Conservation (phyloP, 2,329 filamentous ascomycete genomes). For the Alternaria gansuensis region DNA sequence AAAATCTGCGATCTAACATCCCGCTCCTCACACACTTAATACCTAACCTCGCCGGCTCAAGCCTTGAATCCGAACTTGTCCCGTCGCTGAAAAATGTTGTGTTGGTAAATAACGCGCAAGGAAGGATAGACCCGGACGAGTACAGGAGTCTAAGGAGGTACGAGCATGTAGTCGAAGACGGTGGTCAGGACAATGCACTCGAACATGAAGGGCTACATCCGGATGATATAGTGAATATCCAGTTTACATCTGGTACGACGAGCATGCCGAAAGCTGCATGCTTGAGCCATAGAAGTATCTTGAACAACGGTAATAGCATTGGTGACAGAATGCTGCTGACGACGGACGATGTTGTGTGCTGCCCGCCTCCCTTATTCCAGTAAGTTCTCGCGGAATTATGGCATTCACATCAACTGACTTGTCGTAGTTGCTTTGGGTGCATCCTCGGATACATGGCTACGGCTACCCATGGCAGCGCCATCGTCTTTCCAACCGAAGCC, state of each 20-base stretch:
- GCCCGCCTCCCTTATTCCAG: conserved; percentile 66
- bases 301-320: conserved; percentile 91
- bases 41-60: conserved; percentile 56
- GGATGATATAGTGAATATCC: conserved; percentile 86
- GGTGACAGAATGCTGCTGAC: conserved; percentile 84
- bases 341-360: conserved; percentile 72
- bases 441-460: conserved; percentile 97
- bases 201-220: conserved; percentile 61
- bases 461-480: conserved; percentile 80
- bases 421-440: conserved; percentile 77
- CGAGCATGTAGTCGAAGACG: conserved; percentile 56
- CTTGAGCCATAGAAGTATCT: conserved; percentile 81
- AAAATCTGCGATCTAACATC: conserved; percentile 67
- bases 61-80: conserved; percentile 65
- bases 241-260: conserved; percentile 97
- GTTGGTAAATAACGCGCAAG: conserved; percentile 78
- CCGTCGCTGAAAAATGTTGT: conserved; percentile 76
- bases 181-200: conserved; percentile 55
- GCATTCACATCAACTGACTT: conserved; percentile 10
- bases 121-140: conserved; percentile 58
- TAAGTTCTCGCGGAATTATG: conserved; percentile 25
- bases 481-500: conserved; percentile 85
- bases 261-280: conserved; percentile 90
- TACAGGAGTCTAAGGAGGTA: conserved; percentile 55
- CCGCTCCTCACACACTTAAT: conserved; percentile 65